Percentiles rank a stretch among this genome's conserved stretches.
Evolutionary conservation across 306 rosid genomes (phyloP).

Genomic region (Castanea crenata): DNA sequence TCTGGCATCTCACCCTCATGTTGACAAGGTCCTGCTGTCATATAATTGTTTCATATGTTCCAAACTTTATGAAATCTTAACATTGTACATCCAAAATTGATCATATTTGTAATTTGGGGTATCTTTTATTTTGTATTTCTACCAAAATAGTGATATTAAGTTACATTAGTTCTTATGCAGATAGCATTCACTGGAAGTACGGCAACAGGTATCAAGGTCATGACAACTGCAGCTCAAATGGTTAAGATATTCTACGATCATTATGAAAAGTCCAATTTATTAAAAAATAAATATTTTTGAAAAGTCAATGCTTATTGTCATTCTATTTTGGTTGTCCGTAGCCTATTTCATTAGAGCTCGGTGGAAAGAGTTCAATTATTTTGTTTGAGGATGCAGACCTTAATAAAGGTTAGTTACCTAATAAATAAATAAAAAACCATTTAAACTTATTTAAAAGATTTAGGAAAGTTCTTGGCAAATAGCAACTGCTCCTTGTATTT

Average conservation of each 20-base stretch:
- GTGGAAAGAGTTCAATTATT: slow-evolving; percentile 90
- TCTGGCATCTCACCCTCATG: slow-evolving; percentile 83
- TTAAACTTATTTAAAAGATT: neutral
- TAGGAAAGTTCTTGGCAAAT: no score
- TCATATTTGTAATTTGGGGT: no score
- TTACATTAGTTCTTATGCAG: slow-evolving; percentile 17
- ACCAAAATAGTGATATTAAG: no score
- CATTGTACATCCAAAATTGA: no score
- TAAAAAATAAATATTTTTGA: no score
- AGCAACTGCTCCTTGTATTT: neutral
- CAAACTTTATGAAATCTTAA: slow-evolving; percentile 1
- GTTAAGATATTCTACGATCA: slow-evolving; percentile 51
- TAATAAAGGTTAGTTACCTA: slow-evolving; percentile 76
- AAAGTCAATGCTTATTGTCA: no score
- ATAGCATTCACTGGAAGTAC: slow-evolving; percentile 96
- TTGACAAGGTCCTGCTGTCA: slow-evolving; percentile 64
- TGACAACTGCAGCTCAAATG: slow-evolving; percentile 85
- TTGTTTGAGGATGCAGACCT: slow-evolving; percentile 94
- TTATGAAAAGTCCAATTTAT: no score
- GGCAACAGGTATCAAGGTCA: slow-evolving; percentile 82
- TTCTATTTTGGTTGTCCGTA: slow-evolving; percentile 42
- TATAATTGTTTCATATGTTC: neutral
- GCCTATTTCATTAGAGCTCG: slow-evolving; percentile 96
- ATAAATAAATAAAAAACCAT: neutral
- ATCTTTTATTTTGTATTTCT: no score